Evolutionary conservation across 768 basidiomycete genomes (phyloP), one percentile per base, ranked within the genome.

Genomic region (Termitomyces sp.): DNA sequence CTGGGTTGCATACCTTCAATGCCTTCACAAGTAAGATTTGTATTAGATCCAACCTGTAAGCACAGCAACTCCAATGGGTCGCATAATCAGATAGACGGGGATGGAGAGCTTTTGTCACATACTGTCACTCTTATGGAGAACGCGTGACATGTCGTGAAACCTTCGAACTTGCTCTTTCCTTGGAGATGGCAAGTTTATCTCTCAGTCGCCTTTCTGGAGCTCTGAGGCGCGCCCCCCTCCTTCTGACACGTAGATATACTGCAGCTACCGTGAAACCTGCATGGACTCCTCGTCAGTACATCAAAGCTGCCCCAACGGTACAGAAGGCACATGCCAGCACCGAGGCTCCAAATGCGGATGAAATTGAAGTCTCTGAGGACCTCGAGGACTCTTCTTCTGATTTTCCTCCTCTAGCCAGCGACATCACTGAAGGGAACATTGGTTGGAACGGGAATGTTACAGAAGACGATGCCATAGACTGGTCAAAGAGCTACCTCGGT

Each of bases 401-500:
- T 37, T 33, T 24, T 9, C 56, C 57, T 33, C 54, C 60, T 39
- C 37, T 66, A 30, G 61, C 49, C n/a, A 48, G 6, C 13, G 30
- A 39, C 6, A 18, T 16, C 16, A n/a, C 44, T 36, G 48, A 52
- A 33, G 41, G 53, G 36, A 54, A 39, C 33, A 41, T 15, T 20
- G 52, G 52, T 36, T 47, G 42, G 13, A 56, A 51, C 27, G 58
- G 51, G 11, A 60, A 62, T 11, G 45, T 39, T 27, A 2, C 24
- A 39, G 47, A 20, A 0, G 13, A 22, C 18, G 48, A 36, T 13
- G 46, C 70, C 3, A 89, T 82, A 1, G 91, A 98, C 71, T 98
- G 95, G 95, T 91, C 91, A 1, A 88, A 82, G 67, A 89, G 87
- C 67, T 98, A 93, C 69, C 76, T 85, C 61, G 96, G 95, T 0